Evolutionary conservation across 75 land plant species (phyloP).

Genomic region (Cupressus sempervirens): DNA sequence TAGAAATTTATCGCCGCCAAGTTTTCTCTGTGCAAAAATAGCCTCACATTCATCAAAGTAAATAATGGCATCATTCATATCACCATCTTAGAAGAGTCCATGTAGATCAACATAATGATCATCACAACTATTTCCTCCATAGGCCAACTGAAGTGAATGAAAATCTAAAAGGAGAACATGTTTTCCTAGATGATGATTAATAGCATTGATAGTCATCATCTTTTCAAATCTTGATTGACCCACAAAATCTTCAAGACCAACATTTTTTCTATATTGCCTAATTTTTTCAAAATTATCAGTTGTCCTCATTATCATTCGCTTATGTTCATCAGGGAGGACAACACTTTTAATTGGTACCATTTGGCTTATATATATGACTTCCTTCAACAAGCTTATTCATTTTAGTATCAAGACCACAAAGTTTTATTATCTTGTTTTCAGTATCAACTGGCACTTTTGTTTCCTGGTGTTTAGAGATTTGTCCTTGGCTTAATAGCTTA

Average conservation of each 20-base stretch:
- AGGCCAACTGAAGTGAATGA: constrained; percentile 21
- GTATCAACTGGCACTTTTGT: constrained; percentile 9
- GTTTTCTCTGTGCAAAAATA: constrained; percentile 33
- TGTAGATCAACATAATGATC: constrained; percentile 22
- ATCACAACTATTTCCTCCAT: constrained; percentile 18
- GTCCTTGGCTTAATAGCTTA: constrained; percentile 10
- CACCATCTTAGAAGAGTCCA: constrained; percentile 25
- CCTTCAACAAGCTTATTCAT: constrained; percentile 35
- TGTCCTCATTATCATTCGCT: constrained; percentile 22
- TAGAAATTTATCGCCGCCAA: constrained; percentile 28
- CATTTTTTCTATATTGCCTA: constrained; percentile 22
- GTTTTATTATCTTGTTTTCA: constrained; percentile 13
- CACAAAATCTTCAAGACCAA: constrained; percentile 25
- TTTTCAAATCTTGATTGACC: constrained; percentile 28
- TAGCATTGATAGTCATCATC: constrained; percentile 32
- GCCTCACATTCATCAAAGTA: constrained; percentile 34
- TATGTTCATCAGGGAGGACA: constrained; percentile 27
- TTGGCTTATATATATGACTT: constrained; percentile 27
- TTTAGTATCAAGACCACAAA: constrained; percentile 24
- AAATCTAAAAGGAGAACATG: constrained; percentile 29
- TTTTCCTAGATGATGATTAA: constrained; percentile 33
- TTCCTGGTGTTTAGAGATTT: constrained; percentile 2
- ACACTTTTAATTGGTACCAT: constrained; percentile 22
- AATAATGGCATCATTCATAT: constrained; percentile 30
- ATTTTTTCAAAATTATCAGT: constrained; percentile 24